These are phyloP conservation scores for Hymenoscyphus linearis DNA, from an alignment of 2,329 filamentous ascomycete species.

Conservation along the genomic window DNA sequence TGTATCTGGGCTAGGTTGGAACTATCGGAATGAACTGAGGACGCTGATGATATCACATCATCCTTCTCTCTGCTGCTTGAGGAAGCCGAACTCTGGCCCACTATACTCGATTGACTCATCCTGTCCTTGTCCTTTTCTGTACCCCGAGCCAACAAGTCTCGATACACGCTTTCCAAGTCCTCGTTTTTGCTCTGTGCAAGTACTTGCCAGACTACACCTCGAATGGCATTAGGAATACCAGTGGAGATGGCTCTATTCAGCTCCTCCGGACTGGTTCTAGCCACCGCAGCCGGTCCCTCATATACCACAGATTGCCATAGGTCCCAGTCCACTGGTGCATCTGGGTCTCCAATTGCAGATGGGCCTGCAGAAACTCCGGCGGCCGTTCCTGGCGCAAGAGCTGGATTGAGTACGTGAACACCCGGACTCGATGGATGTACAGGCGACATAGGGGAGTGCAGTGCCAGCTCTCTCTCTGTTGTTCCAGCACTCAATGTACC, in stretches of 20 bases:
- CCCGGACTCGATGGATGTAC: slow-evolving; percentile 39
- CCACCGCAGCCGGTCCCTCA: slow-evolving; percentile 83
- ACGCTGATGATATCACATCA: slow-evolving; percentile 69
- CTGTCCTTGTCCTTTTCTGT: slow-evolving; percentile 74
- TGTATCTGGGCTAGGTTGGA: slow-evolving; percentile 57
- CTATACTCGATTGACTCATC: slow-evolving; percentile 39
- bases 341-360: slow-evolving; percentile 59
- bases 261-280: slow-evolving; percentile 81
- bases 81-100: slow-evolving; percentile 45
- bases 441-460: slow-evolving; percentile 36
- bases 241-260: slow-evolving; percentile 85
- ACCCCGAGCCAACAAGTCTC: slow-evolving; percentile 71
- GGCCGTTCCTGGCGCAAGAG: slow-evolving; percentile 77
- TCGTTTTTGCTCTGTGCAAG: slow-evolving; percentile 92
- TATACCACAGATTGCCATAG: slow-evolving; percentile 96
- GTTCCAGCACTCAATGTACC: slow-evolving; percentile 40
- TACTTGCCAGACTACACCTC: slow-evolving; percentile 98
- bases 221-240: slow-evolving; percentile 89
- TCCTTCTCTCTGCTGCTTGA: slow-evolving; percentile 61
- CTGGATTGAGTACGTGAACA: slow-evolving; percentile 60
- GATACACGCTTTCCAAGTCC: slow-evolving; percentile 81
- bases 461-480: slow-evolving; percentile 27
- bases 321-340: slow-evolving; percentile 89
- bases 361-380: slow-evolving; percentile 74
- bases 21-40: slow-evolving; percentile 74